phyloP scores from a whole-genome alignment of 164 flowering plant genomes.

The Nymphaea thermarum region DNA sequence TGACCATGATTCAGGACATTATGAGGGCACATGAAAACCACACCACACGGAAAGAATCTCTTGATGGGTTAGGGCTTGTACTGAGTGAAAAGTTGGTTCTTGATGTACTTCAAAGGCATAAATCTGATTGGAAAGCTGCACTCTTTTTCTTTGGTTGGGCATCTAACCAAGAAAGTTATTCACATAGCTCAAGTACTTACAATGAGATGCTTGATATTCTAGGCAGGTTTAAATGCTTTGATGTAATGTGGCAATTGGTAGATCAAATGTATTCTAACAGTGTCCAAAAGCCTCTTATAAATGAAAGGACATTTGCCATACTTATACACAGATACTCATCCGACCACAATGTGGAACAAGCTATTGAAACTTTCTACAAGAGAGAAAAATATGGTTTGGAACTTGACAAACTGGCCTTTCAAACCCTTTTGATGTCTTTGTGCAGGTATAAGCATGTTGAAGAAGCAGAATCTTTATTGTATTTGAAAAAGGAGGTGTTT shows the following conservation, averaged over 20 bases:
- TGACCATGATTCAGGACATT: conserved; percentile 27
- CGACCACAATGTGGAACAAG: conserved; percentile 62
- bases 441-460: conserved; percentile 89
- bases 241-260: conserved; percentile 45
- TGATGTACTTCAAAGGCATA: conserved; percentile 50
- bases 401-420: conserved; percentile 52
- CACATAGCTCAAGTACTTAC: conserved; percentile 26
- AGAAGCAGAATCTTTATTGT: conserved; percentile 56
- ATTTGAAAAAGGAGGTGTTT: conserved; percentile 34
- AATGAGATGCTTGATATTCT: conserved; percentile 69
- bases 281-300: conserved; percentile 18
- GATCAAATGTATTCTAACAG: conserved; percentile 61
- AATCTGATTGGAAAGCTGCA: conserved; percentile 67
- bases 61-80: conserved; percentile 20
- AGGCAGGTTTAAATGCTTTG: conserved; percentile 53
- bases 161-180: conserved; percentile 11
- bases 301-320: conserved; percentile 42
- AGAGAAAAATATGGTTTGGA: conserved; percentile 47
- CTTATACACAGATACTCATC: conserved; percentile 58
- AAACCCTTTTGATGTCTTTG: conserved; percentile 50
- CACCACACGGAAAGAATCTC: conserved; percentile 28
- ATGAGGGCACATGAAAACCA: conserved; percentile 22
- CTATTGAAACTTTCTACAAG: conserved; percentile 36
- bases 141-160: conserved; percentile 63
- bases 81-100: conserved; percentile 46